These are phyloP conservation scores for Lachancea sp. DNA, from an alignment of 805 yeast genomes.

Conservation along the genomic window DNA sequence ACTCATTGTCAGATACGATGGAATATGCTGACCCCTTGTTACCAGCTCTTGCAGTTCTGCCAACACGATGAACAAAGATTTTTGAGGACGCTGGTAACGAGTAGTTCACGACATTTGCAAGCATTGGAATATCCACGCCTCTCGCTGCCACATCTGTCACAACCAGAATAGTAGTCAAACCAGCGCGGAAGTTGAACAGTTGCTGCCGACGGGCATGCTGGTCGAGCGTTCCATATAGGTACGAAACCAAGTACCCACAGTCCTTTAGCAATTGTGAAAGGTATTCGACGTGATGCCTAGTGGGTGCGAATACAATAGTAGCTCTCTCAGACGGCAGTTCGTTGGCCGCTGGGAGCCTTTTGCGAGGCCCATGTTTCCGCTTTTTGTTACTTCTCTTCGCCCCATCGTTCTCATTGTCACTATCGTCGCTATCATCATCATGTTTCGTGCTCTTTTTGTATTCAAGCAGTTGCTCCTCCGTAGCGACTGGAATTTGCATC, in stretches of 20 bases:
- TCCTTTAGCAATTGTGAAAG: constrained; percentile 61
- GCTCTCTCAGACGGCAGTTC: constrained; percentile 79
- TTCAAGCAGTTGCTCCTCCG: constrained; percentile 49
- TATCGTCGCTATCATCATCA: constrained; percentile 43
- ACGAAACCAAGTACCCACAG: constrained; percentile 82
- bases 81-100: constrained; percentile 82
- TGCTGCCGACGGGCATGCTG: constrained; percentile 92
- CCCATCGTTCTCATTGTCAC: constrained; percentile 45
- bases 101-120: constrained; percentile 68
- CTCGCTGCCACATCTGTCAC: constrained; percentile 99
- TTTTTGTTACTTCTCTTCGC: constrained; percentile 33
- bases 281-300: constrained; percentile 96
- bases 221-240: constrained; percentile 89
- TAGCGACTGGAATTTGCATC: constrained; percentile 76
- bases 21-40: constrained; percentile 97
- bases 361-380: constrained; percentile 41
- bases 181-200: constrained; percentile 74
- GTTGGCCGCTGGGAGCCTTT: constrained; percentile 68
- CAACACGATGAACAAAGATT: constrained; percentile 82
- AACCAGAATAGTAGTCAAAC: constrained; percentile 77
- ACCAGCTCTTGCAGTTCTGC: constrained; percentile 98
- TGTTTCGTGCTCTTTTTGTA: constrained; percentile 39
- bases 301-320: constrained; percentile 91
- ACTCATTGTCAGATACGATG: constrained; percentile 73
- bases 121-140: constrained; percentile 87